Conservation (phyloP, 2,329 filamentous ascomycete species). For the Plenodomus lindquistii region DNA sequence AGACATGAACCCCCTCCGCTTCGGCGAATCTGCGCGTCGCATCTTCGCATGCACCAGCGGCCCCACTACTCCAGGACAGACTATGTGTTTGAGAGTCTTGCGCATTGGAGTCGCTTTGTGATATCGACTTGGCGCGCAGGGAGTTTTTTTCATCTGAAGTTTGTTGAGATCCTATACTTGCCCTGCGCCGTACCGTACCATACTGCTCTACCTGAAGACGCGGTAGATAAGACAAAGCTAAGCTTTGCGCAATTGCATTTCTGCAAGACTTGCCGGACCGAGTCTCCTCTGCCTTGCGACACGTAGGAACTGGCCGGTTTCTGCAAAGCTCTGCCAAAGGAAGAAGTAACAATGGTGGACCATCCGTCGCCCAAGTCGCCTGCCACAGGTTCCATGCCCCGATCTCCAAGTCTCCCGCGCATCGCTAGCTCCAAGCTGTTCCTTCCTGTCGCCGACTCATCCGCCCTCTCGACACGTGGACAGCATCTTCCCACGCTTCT, state of each 20-base stretch:
- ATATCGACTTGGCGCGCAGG: not conserved
- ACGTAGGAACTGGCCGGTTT: not conserved
- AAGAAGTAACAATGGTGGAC: conserved; percentile 19
- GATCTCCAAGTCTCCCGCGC: conserved; percentile 35
- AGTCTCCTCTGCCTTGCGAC: not conserved
- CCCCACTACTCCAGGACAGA: conserved; percentile 6
- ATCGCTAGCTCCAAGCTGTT: conserved; percentile 45
- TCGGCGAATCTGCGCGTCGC: conserved; percentile 22
- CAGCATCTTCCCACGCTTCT: conserved; percentile 47
- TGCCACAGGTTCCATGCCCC: conserved; percentile 17
- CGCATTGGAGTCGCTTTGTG: conserved; percentile 5
- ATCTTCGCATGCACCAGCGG: conserved; percentile 15
- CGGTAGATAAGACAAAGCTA: not conserved
- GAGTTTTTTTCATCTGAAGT: not conserved
- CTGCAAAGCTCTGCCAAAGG: conserved; percentile 2
- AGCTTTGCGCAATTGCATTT: not conserved
- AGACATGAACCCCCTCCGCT: conserved; percentile 17
- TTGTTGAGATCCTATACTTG: not conserved
- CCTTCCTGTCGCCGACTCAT: conserved; percentile 46
- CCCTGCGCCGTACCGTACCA: not conserved
- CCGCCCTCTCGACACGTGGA: conserved; percentile 49
- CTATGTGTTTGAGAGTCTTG: conserved; percentile 10
- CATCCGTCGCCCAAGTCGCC: conserved; percentile 17
- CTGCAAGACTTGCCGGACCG: not conserved
- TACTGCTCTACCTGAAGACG: too few species aligned